Evolutionary conservation across 805 yeast species (phyloP), one percentile per base, ranked within the genome.

Genomic region (Candida caryicola): DNA sequence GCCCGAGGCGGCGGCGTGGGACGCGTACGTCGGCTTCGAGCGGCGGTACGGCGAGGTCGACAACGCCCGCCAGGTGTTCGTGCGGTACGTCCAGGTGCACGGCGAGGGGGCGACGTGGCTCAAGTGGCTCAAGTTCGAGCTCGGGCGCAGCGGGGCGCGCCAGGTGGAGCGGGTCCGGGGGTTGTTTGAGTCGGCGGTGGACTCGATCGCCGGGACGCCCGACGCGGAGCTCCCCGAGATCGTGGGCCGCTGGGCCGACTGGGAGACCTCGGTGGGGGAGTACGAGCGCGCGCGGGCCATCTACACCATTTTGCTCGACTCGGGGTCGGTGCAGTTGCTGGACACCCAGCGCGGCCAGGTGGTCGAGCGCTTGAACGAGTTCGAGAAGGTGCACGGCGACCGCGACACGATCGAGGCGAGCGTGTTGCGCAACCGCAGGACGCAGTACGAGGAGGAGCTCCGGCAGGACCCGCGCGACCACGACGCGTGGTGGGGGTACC

Each of bases 401-500:
- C 59, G 60, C 26, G 72, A 66, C 10, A 72, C 77, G 0, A 70
- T 81, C n/a, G 81, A 79, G 44, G 49, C 57, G 3, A 74, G 78
- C 2, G 66, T 83, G 0, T 43, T 76, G 13, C 45, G 60, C 2
- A 83, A 82, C 49, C 64, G 95, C 41, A 73, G 70, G 43, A 57
- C 67, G 5, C 66, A 65, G 37, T 86, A 84, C 54, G 81, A 81
- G 49, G 55, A 62, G 2, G 65, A 61, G 15, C 48, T 85, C 10
- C 41, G 52, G 5, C 47, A 52, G 8, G 66, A 75, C 36, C 81
- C 87, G 1, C 29, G 39, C 0, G 85, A 86, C 60, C 81, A 78
- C 57, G 93, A 85, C 50, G 63, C 79, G 0, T 90, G 98, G 97
- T 89, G 95, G 91, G 55, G 76, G 0, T 81, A 81, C 50, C 42